Evolutionary conservation across 1,284 basidiomycete species (phyloP).

Genomic region (Cutaneotrichosporon sp.): DNA sequence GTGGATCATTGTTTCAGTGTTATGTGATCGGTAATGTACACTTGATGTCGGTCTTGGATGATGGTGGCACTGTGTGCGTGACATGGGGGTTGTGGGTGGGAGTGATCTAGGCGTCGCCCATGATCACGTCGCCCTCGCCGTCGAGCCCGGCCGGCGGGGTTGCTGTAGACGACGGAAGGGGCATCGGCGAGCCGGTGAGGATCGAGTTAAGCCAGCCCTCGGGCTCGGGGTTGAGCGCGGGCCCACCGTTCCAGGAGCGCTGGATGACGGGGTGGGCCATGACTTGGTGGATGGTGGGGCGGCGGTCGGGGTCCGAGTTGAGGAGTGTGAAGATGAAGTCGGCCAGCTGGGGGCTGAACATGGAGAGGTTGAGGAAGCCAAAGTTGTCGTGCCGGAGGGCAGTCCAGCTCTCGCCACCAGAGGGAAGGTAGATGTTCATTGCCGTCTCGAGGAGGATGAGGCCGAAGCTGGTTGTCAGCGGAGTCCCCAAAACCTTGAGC

Average conservation of each 20-base stretch:
- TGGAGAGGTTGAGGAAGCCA: conserved; percentile 73
- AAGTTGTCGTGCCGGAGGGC: conserved; percentile 90
- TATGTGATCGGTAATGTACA: conserved; percentile 2
- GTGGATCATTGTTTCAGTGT: neutral
- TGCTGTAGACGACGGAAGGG: neutral
- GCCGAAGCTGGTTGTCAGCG: conserved; percentile 66
- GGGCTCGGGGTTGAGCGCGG: conserved; percentile 51
- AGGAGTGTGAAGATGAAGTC: conserved; percentile 76
- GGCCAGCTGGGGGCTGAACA: conserved; percentile 71
- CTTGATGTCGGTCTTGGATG: neutral
- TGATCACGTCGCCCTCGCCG: conserved; percentile 25
- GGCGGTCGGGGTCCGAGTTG: conserved; percentile 65
- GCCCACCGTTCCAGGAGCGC: conserved; percentile 61
- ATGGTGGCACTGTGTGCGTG: neutral
- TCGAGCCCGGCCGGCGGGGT: conserved; percentile 10
- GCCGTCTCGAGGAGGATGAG: conserved; percentile 94
- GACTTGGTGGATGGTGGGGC: conserved; percentile 65
- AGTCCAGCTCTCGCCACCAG: conserved; percentile 94
- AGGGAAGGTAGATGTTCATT: conserved; percentile 93
- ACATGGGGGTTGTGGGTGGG: neutral
- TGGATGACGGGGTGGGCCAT: conserved; percentile 68
- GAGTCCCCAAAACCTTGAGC: conserved; percentile 38
- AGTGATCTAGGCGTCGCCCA: conserved; percentile 15
- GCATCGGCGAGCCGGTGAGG: conserved; percentile 27
- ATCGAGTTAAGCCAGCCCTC: conserved; percentile 45